These are phyloP conservation scores for Crithidia bombi DNA, from an alignment of 208 protist species.

Conservation along the genomic window DNA sequence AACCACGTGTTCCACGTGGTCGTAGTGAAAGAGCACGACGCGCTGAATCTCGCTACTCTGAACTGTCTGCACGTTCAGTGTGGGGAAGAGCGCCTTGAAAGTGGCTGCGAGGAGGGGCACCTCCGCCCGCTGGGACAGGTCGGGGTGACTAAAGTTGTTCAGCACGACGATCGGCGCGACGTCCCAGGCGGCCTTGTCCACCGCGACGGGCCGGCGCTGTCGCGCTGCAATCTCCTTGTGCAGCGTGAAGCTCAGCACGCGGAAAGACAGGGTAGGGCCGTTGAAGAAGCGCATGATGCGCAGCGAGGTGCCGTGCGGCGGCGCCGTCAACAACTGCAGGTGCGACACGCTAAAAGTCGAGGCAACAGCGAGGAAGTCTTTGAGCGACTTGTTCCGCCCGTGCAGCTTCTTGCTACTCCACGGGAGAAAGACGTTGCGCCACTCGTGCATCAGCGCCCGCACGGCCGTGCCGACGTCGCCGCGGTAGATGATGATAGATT, in stretches of 20 bases:
- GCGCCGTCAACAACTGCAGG: constrained; percentile 88
- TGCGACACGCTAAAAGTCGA: constrained; percentile 84
- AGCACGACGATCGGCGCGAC: constrained; percentile 90
- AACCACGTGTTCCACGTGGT: constrained; percentile 82
- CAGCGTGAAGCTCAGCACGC: constrained; percentile 88
- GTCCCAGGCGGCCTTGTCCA: constrained; percentile 73
- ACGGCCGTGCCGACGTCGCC: constrained; percentile 84
- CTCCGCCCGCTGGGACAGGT: constrained; percentile 63
- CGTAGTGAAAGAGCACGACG: constrained; percentile 89
- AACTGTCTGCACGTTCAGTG: constrained; percentile 80
- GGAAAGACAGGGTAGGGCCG: constrained; percentile 89
- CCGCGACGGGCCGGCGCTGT: constrained; percentile 67
- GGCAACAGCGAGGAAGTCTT: constrained; percentile 86
- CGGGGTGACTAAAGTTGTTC: constrained; percentile 92
- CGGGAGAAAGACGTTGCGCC: constrained; percentile 89
- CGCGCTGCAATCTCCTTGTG: constrained; percentile 78
- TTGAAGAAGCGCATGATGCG: constrained; percentile 92
- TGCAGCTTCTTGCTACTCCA: constrained; percentile 91
- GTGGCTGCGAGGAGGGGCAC: constrained; percentile 84
- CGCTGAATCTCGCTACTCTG: constrained; percentile 86
- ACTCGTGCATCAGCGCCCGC: constrained; percentile 90
- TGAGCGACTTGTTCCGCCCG: constrained; percentile 89
- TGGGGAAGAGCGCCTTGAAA: constrained; percentile 86
- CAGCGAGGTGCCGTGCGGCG: constrained; percentile 82
- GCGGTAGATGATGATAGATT: constrained; percentile 92